Base-by-base conservation (phyloP, 2,329 filamentous ascomycete species). In the Hypoxylon sp. region DNA sequence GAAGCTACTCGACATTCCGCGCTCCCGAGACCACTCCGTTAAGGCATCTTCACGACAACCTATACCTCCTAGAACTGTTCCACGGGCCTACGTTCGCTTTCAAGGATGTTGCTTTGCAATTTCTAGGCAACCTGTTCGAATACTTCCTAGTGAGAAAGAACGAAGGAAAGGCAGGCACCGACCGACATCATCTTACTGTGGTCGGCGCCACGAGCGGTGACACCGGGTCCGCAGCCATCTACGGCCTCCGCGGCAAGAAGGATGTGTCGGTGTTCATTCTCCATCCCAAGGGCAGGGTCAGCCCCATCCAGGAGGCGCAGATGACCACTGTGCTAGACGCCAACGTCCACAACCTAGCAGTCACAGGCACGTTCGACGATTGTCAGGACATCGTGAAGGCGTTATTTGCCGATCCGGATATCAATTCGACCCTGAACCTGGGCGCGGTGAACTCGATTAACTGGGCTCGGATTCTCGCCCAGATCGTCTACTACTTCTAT, bases 361-460 rank as follows among this genome's bases (percentile, higher is more conserved):
- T 98, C 10, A 87, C 89, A 46, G 95, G 94, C 55, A 96, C 92
- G 0, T 98, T 98, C 73, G 94, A 98, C 71, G 92, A 98, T 73
- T 98, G 95, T 77, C 94, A 97, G 85, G 92, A 97, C 75, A 96
- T 95, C 55, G 89, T 99, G 73, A 98, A 99, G 78, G 88, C 90
- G 1, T 83, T 99, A 46, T 97, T 98, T 72, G 88, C 87, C 62
- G 94, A 99, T 69, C 81, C 88, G 2, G 87, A 92, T 52, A 89
- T 91, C 73, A 98, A 98, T 81, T 79, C 83, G 67, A 87, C 85
- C 1, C 86, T 94, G 71, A 92, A 91, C 66, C 88, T 98, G 38
- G 94, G 90, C 35, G 94, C 95, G 38, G 92, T 98, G 66, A 98
- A 98, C 81, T 95, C 90, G 41, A 98, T 98, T 79, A 98, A 98